These are phyloP conservation scores for Agrocybe chaxingu DNA, from an alignment of 768 basidiomycete species.

Conservation along the genomic window DNA sequence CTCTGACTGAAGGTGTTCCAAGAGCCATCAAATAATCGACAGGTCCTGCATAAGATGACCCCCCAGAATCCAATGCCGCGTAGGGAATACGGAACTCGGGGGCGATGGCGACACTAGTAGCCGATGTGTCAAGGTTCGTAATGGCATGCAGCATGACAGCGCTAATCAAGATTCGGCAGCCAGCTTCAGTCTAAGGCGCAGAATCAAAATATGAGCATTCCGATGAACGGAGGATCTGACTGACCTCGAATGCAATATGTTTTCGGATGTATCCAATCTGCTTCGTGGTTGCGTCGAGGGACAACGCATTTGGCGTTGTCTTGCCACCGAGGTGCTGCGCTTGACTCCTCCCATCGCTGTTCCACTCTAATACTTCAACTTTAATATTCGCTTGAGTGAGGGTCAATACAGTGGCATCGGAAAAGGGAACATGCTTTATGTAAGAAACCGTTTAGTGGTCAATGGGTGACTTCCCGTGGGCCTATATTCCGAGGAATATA, in stretches of 20 bases:
- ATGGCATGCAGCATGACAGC: slow-evolving; percentile 3
- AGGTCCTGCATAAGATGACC: slow-evolving; percentile 5
- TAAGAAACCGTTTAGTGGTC: slow-evolving; percentile 1
- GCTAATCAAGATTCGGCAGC: slow-evolving; percentile 5
- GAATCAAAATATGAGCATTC: slow-evolving; percentile 3
- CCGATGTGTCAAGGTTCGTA: slow-evolving; percentile 6
- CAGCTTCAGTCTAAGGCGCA: slow-evolving; percentile 8
- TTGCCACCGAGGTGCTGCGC: slow-evolving; percentile 4
- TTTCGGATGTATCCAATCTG: slow-evolving; percentile 7
- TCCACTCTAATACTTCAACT: slow-evolving; percentile 5
- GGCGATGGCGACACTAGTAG: slow-evolving; percentile 4
- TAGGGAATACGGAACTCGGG: slow-evolving; percentile 6
- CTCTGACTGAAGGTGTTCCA: slow-evolving; percentile 3
- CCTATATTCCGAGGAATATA: too few relatives aligned
- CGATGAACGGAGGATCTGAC: slow-evolving; percentile 6
- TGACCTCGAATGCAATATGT: slow-evolving; percentile 7
- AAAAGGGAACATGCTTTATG: slow-evolving; percentile 7
- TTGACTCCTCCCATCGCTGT: slow-evolving; percentile 3
- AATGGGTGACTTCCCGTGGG: neutral
- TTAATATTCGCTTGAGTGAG: slow-evolving; percentile 6
- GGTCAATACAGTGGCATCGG: slow-evolving; percentile 6
- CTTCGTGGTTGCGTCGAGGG: slow-evolving; percentile 5
- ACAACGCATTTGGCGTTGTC: slow-evolving; percentile 6
- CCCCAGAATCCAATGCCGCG: slow-evolving; percentile 3
- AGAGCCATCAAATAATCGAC: slow-evolving; percentile 10